phyloP scores from a whole-genome alignment of 2,329 filamentous ascomycete genomes.

The Colletotrichum navitas region DNA sequence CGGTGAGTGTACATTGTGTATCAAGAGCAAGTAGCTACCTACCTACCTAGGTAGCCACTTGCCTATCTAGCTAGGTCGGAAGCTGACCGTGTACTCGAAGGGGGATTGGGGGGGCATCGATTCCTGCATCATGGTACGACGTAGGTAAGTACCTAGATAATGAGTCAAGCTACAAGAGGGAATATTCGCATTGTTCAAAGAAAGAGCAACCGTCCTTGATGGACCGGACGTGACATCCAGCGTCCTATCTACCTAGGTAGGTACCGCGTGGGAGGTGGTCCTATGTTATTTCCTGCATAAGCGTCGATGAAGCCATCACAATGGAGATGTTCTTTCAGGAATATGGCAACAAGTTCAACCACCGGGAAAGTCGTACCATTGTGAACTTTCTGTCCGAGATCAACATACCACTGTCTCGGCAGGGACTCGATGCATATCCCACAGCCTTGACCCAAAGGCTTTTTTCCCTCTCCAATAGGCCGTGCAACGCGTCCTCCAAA shows the following conservation, averaged over 20 bases:
- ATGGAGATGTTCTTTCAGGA: neutral
- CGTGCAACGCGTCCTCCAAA: slow-evolving; percentile 22
- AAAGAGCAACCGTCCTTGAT: neutral
- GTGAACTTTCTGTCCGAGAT: neutral
- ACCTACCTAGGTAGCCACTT: no score
- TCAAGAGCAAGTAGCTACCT: neutral
- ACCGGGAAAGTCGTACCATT: neutral
- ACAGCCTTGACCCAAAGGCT: neutral
- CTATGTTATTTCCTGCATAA: neutral
- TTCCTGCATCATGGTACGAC: neutral
- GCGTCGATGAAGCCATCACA: no score
- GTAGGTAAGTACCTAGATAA: neutral
- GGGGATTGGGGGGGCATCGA: neutral
- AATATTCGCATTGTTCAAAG: neutral
- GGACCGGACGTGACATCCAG: neutral
- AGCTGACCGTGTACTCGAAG: neutral
- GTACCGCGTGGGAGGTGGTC: no score
- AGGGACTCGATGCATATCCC: slow-evolving; percentile 10
- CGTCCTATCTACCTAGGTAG: neutral
- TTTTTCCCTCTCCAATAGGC: neutral
- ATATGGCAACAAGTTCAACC: neutral
- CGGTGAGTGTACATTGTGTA: no score
- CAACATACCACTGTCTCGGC: neutral
- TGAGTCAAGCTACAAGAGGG: neutral
- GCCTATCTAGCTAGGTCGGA: neutral